phyloP scores from a whole-genome alignment of 2,329 filamentous ascomycete species.

The Simplicillium sp. region DNA sequence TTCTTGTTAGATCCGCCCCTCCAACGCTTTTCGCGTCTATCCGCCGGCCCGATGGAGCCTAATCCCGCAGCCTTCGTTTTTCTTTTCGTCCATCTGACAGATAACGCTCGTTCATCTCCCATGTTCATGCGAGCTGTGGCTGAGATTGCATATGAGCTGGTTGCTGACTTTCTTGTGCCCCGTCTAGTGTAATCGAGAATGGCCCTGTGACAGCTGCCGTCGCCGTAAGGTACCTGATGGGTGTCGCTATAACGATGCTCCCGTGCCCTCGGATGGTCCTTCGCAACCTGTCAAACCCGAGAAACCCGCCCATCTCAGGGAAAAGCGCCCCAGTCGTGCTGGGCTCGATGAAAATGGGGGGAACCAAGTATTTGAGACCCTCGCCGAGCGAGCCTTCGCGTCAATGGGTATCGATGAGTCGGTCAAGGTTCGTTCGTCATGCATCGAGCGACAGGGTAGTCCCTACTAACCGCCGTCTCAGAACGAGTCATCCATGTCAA shows the following conservation, averaged over 20 bases:
- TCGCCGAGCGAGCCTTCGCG: conserved; percentile 12
- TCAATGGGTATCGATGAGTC: conserved; percentile 11
- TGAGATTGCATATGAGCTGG: background rate
- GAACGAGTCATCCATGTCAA: conserved; percentile 6
- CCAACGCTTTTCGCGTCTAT: background rate
- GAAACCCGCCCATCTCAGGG: conserved; percentile 1
- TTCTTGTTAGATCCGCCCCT: background rate
- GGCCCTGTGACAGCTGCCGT: conserved; percentile 22
- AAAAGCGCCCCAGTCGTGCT: background rate
- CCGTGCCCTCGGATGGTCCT: conserved; percentile 2
- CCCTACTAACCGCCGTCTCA: background rate
- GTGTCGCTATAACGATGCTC: conserved; percentile 15
- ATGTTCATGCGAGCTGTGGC: too few relatives aligned
- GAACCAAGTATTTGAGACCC: conserved; percentile 9
- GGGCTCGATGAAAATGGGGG: conserved; percentile 2
- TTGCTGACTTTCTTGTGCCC: background rate
- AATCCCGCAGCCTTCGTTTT: background rate
- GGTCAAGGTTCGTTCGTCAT: background rate
- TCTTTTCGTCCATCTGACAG: too few relatives aligned
- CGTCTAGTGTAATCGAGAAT: conserved; percentile 20
- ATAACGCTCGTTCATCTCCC: too few relatives aligned
- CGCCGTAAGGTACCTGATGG: conserved; percentile 18
- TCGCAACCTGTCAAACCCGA: background rate
- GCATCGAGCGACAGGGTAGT: background rate
- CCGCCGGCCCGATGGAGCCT: conserved; percentile 1